These are phyloP conservation scores for Plectranthus barbatus DNA, from an alignment of 257 asterid species.

Conservation along the genomic window DNA sequence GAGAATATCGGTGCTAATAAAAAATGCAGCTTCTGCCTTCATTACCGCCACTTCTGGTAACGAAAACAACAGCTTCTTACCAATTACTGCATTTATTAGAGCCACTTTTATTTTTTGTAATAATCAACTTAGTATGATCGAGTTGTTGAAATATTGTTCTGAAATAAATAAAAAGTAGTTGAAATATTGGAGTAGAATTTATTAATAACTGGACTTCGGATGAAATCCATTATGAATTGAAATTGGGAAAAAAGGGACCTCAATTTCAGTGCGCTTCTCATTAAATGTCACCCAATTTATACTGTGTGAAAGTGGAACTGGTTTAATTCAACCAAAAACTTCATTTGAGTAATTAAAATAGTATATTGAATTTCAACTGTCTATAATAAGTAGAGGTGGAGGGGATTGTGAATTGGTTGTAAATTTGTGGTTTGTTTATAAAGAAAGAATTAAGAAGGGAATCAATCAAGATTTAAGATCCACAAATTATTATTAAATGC, in stretches of 20 bases:
- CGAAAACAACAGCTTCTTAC: neutral
- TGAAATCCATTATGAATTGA: neutral
- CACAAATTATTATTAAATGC: neutral
- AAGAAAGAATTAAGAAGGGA: neutral
- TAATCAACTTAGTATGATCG: constrained; percentile 1
- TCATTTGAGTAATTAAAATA: too few relatives aligned
- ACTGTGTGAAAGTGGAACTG: neutral
- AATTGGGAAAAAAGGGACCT: neutral
- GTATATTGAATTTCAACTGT: too few relatives aligned
- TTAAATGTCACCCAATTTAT: neutral
- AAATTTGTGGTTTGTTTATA: neutral
- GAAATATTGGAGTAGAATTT: neutral
- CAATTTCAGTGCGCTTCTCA: neutral
- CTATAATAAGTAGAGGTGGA: neutral
- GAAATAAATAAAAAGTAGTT: neutral
- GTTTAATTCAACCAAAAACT: neutral
- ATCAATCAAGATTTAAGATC: neutral
- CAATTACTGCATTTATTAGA: neutral
- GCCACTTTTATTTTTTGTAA: neutral
- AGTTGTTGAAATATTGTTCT: too few relatives aligned
- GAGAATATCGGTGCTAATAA: neutral
- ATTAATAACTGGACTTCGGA: neutral
- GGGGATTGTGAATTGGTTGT: neutral
- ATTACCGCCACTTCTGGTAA: neutral
- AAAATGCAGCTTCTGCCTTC: neutral